Percentiles rank a stretch among this genome's conserved stretches.
These are phyloP conservation scores for Eremothecium cymbalariae DNA, from an alignment of 1,139 yeast genomes.

Conservation along the genomic window DNA sequence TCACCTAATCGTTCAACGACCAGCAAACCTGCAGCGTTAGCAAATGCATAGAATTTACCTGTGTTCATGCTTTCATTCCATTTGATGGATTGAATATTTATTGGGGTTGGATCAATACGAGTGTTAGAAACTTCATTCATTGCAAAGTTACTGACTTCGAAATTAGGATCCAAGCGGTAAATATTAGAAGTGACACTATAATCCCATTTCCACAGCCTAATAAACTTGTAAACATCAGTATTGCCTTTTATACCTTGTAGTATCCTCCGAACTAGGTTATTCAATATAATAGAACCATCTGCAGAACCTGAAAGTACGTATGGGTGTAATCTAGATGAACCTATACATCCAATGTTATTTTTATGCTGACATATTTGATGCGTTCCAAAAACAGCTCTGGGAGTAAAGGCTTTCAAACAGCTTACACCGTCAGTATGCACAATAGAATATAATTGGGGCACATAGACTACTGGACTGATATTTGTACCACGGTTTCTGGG, in stretches of 20 bases:
- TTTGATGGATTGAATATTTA: conserved; percentile 45
- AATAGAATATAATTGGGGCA: conserved; percentile 36
- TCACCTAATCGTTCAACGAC: conserved; percentile 49
- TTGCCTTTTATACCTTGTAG: conserved; percentile 36
- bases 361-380: conserved; percentile 36
- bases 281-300: conserved; percentile 46
- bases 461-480: conserved; percentile 32
- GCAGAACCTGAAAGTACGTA: conserved; percentile 52
- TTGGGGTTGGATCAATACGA: conserved; percentile 45
- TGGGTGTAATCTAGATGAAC: conserved; percentile 48
- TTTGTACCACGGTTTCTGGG: conserved; percentile 33
- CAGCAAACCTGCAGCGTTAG: conserved; percentile 57
- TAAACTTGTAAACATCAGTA: conserved; percentile 26
- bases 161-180: conserved; percentile 35
- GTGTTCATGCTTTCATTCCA: conserved; percentile 52
- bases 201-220: conserved; percentile 36
- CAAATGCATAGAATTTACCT: conserved; percentile 58
- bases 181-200: conserved; percentile 30
- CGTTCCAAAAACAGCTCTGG: conserved; percentile 34
- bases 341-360: conserved; percentile 35
- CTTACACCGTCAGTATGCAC: conserved; percentile 38
- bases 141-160: conserved; percentile 24
- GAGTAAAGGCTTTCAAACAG: conserved; percentile 33
- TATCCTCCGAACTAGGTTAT: conserved; percentile 38
- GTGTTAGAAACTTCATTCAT: conserved; percentile 26